Evolutionary conservation across 2,329 filamentous ascomycete genomes (phyloP), one percentile per base, ranked within the genome.

Genomic region (Verticillium nonalfalfae): DNA sequence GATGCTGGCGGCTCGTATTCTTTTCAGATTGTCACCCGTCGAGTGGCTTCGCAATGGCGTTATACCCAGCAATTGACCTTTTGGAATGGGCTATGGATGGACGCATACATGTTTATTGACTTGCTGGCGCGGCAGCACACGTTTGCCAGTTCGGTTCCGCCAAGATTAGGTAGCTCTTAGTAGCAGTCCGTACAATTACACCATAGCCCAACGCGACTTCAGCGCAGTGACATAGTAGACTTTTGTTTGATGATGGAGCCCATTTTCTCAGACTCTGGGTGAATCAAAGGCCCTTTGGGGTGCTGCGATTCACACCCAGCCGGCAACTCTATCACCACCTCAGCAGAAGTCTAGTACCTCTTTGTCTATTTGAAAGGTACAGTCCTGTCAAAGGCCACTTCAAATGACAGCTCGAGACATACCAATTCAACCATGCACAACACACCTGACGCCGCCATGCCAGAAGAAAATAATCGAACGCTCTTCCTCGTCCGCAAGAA

Each of bases 21-120:
- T 45, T 39, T 39, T 39, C 13, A 15, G 38, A 39, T 15, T 39
- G 26, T 31, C 26, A 31, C 26, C 26, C 26, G 4, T 38, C 39
- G 14, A 45, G 18, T n/a, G 14, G 15, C 10, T 10, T 21, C 9
- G 45, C 45, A 18, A 11, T 52, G 39, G 10, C 26, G 45, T 31
- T 31, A 52, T 52, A 52, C 45, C 45, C 18, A 21, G 45, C 9
- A 18, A 11, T 21, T 52, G 45, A 52, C 11, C 6, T 52, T 52
- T 52, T n/a, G 45, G 18, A 52, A 36, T 13, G 45, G 45, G 45
- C 45, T 52, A 77, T 83, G 67, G 76, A 80, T 74, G 83, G 83
- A 65, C 75, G 86, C 65, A 73, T 88, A 86, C 65, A 73, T 88
- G 52, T 75, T 88, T 10, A 68, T 79, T 56, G 74, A 78, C 64